Conservation (phyloP, 345 rosid species). For the Rhizophora mangle region DNA sequence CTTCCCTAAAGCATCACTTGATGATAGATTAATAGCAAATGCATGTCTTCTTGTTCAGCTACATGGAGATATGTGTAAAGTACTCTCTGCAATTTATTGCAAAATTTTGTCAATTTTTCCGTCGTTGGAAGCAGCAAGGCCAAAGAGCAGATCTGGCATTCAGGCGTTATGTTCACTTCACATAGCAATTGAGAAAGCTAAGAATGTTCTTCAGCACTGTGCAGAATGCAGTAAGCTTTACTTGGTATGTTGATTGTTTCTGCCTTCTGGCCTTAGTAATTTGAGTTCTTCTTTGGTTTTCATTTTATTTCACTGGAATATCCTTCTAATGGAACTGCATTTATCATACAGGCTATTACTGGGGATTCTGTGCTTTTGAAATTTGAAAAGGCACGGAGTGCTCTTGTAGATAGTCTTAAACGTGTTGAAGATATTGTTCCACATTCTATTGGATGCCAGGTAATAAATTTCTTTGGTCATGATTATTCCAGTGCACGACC, state of each 20-base stretch:
- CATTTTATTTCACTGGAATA: neutral
- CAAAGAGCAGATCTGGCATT: conserved; percentile 95
- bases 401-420: conserved; percentile 79
- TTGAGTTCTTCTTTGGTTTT: neutral
- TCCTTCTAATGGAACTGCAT: conserved; percentile 13
- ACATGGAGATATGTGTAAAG: conserved; percentile 90
- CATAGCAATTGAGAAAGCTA: conserved; percentile 83
- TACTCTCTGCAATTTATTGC: conserved; percentile 64
- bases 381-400: conserved; percentile 70
- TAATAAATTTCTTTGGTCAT: conserved; percentile 17
- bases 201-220: conserved; percentile 85
- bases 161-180: conserved; percentile 94
- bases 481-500: no score
- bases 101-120: conserved; percentile 76
- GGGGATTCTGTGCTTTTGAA: conserved; percentile 84
- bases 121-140: conserved; percentile 87
- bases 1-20: neutral
- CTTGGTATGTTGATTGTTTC: conserved; percentile 47
- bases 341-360: conserved; percentile 72
- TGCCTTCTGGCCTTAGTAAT: neutral
- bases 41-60: conserved; percentile 41
- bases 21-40: conserved; percentile 6
- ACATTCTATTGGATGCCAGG: conserved; percentile 84
- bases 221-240: conserved; percentile 87
- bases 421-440: conserved; percentile 93